Evolutionary conservation across 202 grass and related monocot genomes (phyloP).

Genomic region (Alloteropsis angusta): DNA sequence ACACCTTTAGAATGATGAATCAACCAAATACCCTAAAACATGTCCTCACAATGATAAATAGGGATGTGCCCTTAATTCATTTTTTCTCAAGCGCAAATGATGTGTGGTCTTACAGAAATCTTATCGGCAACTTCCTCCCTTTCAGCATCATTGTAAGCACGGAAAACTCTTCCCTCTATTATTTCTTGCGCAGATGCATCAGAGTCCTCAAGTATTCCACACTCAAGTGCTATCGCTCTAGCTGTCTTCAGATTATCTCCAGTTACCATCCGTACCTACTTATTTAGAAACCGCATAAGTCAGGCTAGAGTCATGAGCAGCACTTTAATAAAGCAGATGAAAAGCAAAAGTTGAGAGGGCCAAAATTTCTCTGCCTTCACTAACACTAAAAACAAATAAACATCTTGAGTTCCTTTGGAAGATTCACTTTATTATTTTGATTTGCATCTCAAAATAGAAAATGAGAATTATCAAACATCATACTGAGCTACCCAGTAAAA

Average conservation of each 20-base stretch:
- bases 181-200: conserved; percentile 35
- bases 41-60: background rate
- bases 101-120: conserved; percentile 39
- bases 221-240: conserved; percentile 82
- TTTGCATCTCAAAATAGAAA: background rate
- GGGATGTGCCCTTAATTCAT: background rate
- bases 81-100: conserved; percentile 4
- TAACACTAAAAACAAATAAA: conserved; percentile 2
- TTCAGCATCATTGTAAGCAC: conserved; percentile 36
- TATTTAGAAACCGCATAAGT: conserved; percentile 16
- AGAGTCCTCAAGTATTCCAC: conserved; percentile 65
- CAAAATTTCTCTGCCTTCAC: background rate
- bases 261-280: conserved; percentile 86
- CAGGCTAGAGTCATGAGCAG: conserved; percentile 1
- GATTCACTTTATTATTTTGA: conserved; percentile 1
- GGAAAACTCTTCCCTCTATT: conserved; percentile 71
- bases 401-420: background rate
- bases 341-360: background rate
- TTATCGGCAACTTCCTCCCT: conserved; percentile 41
- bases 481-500: background rate
- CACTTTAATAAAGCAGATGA: background rate
- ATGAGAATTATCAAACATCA: background rate
- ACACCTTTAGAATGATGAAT: conserved; percentile 7
- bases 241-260: conserved; percentile 96
- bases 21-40: background rate